A percentile compares a stretch with the other conserved stretches of the same genome.
Evolutionary conservation across 176 grass and related monocot species (phyloP).

Genomic region (Bonia amplexicaulis): DNA sequence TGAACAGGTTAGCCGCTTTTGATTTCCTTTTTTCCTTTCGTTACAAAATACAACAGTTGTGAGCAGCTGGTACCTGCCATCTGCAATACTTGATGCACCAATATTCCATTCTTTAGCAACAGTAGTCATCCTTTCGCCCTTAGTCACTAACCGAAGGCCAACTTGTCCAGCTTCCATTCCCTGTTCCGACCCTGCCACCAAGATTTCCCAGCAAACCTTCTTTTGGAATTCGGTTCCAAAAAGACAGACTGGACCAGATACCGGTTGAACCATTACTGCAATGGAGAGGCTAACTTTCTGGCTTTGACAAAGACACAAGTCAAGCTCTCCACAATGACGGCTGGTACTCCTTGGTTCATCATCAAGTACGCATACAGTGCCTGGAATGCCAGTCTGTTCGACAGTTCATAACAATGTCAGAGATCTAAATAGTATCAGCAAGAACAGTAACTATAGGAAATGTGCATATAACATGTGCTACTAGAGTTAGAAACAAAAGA

Average conservation of each 20-base stretch:
- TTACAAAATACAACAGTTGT: background rate
- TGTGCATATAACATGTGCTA: conserved; percentile 15
- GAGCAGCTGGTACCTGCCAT: conserved; percentile 76
- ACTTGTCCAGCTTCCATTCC: conserved; percentile 97
- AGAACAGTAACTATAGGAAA: background rate
- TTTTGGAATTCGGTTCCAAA: conserved; percentile 93
- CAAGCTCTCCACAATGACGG: conserved; percentile 81
- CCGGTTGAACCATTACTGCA: conserved; percentile 89
- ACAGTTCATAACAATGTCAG: conserved; percentile 30
- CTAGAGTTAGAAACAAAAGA: background rate
- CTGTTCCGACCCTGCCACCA: conserved; percentile 93
- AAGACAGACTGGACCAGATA: conserved; percentile 94
- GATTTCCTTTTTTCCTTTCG: background rate
- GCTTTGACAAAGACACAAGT: conserved; percentile 63
- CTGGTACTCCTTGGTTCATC: conserved; percentile 83
- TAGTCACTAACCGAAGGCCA: conserved; percentile 85
- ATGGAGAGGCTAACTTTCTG: conserved; percentile 75
- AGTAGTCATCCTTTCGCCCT: conserved; percentile 81
- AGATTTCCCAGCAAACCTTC: conserved; percentile 95
- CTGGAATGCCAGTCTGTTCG: conserved; percentile 70
- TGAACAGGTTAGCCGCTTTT: background rate
- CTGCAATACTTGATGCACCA: conserved; percentile 83
- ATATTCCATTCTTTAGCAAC: conserved; percentile 98
- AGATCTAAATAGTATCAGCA: conserved; percentile 10
- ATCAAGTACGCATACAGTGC: conserved; percentile 83